Percentiles rank a stretch among this genome's conserved stretches.
These are phyloP conservation scores for Linum lewisii DNA, from an alignment of 345 rosid genomes.

Conservation along the genomic window DNA sequence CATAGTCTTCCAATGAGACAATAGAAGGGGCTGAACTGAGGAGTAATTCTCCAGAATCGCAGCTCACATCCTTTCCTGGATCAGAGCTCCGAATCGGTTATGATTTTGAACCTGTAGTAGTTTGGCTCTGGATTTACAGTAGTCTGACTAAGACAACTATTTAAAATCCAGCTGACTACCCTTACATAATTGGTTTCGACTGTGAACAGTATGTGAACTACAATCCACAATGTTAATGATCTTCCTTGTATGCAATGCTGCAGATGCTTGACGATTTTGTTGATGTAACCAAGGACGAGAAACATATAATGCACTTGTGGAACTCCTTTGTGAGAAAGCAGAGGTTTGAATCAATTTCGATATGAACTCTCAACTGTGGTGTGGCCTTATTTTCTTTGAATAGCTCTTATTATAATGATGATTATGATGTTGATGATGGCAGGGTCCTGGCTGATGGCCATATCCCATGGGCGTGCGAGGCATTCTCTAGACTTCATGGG, in stretches of 20 bases:
- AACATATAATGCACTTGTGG: slow-evolving; percentile 97
- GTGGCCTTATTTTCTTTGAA: background rate
- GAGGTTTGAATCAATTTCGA: slow-evolving; percentile 32
- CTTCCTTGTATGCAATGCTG: slow-evolving; percentile 9
- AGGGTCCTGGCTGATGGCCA: slow-evolving; percentile 98
- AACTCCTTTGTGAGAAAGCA: slow-evolving; percentile 96
- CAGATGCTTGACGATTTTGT: slow-evolving; percentile 99
- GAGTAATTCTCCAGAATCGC: too few relatives aligned
- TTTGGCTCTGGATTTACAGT: too few relatives aligned
- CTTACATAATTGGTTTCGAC: background rate
- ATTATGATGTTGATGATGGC: slow-evolving; percentile 13
- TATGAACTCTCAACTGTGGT: background rate
- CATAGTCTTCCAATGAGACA: background rate
- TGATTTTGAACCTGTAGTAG: too few relatives aligned
- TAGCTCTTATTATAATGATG: background rate
- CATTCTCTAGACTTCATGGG: slow-evolving; percentile 78
- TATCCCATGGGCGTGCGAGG: slow-evolving; percentile 99
- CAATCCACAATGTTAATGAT: background rate
- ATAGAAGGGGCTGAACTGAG: too few relatives aligned
- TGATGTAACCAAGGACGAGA: slow-evolving; percentile 95
- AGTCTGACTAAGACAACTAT: too few relatives aligned
- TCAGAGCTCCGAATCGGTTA: too few relatives aligned
- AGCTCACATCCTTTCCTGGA: too few relatives aligned
- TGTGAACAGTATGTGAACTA: too few relatives aligned
- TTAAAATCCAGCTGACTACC: too few relatives aligned